Evolutionary conservation across 192 early-diverging fungal species (phyloP), one percentile per base, ranked within the genome.

Genomic region (Podila horticola): DNA sequence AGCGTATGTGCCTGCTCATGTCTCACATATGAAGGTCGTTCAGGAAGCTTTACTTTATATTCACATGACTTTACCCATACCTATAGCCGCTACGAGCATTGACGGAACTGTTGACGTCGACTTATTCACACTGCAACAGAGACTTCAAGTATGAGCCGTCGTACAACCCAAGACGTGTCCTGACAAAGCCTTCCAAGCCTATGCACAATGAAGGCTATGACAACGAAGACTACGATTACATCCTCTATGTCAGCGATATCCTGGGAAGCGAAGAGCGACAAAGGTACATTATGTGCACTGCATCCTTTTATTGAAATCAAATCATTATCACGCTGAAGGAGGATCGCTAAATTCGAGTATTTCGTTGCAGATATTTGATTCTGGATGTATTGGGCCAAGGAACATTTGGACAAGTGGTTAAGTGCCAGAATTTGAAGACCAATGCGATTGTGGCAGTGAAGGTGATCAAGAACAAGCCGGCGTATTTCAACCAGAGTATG

Each of bases 361-460:
- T 59, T 64, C 20, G 17, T 34, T 64, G 9, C 57, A 95, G 93
- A 68, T 99, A 96, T 83, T 74, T 95, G 50, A 98, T 99, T 73
- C 71, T 97, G 67, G 97, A 98, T 83, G 90, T 96, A 48, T 86
- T 99, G 7, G 98, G 98, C 22, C 90, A 94, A 83, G 98, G 98
- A 33, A 98, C 98, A 4, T 99, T 99, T 91, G 98, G 98, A 8
- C 98, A 99, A 83, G 98, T 99, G 12, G 97, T 97, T 26, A 97
- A 96, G 83, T 98, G 97, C 76, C 90, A 92, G 58, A 96, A 99
- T 70, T 84, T 95, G 50, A 96, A 95, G 79, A 97, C 97, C 19
- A 91, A 94, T 83, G 96, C 95, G 50, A 84, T 94, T 24, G 92
- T 97, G 34, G 98, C 97, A 22, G 92, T 98, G 58, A 99, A 99